Base-by-base conservation (phyloP, 2,329 filamentous ascomycete species). In the Aspergillus costaricaensis region DNA sequence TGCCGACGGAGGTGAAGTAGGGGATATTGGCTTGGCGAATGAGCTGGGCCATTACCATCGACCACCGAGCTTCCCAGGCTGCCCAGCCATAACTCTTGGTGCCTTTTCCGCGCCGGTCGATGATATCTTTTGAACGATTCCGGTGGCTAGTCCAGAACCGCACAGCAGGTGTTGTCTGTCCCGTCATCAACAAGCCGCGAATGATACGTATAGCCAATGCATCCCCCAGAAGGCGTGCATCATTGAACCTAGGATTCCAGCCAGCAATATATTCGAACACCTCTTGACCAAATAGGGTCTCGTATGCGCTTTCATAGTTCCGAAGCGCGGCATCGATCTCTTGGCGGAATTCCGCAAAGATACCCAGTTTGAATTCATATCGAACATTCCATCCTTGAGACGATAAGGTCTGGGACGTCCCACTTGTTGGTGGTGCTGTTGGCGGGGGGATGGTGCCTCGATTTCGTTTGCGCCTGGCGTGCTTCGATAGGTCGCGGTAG, bases 401-500 rank as follows among this genome's bases (percentile, higher is more conserved):
- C 1, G 92, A 91, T n/a, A 97, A 78, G 0, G 90, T 91, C 70
- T 95, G 91, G 1, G 92, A 96, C 1, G 91, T 96, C 27, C 91
- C 91, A 19, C 85, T 88, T 0, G 91, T 94, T 1, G 92, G 91
- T 4, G 92, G 91, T 32, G 91, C 84, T 6, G 92, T 94, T 3
- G 93, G 92, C 51, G 90, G 88, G 10, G 92, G 92, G 14, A 90
- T 87, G 17, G 87, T 83, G 7, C 91, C 90, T 60, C 92, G 86
- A 50, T 90, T 89, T 67, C 91, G 89, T 81, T 98, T 98, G 73
- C 95, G 90, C 67, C 93, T 87, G 9, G 90, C 85, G 80, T 96
- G 94, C 61, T 96, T 93, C n/a, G 92, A 92, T 12, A 98, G 83
- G 68, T 99, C 94, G 49, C 93, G 85, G 74, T 98, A 98, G 76